Conservation (phyloP, 495 filamentous ascomycete genomes). For the Penicillium pulvis region DNA sequence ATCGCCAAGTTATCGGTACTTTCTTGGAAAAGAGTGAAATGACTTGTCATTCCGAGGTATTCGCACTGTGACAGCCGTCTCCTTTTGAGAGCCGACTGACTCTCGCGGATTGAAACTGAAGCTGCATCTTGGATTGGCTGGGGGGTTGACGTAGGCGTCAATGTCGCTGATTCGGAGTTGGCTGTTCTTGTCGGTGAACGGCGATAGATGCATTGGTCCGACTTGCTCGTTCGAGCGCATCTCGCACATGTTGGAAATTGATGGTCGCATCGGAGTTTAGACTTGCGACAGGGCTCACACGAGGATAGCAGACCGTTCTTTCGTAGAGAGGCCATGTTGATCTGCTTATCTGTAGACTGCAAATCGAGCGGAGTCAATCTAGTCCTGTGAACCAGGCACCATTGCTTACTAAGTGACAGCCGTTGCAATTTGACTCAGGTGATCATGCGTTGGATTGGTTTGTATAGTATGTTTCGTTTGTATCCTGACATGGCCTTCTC, state of each 20-base stretch:
- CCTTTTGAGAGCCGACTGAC: background rate
- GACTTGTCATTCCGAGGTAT: conserved; percentile 11
- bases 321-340: conserved; percentile 2
- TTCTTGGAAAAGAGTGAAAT: conserved; percentile 11
- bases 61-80: conserved; percentile 10
- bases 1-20: conserved; percentile 4
- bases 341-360: too few relatives aligned
- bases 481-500: too few relatives aligned
- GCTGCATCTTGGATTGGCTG: background rate
- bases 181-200: conserved; percentile 2
- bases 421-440: too few relatives aligned
- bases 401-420: too few relatives aligned
- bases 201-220: conserved; percentile 18
- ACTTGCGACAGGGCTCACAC: conserved; percentile 45
- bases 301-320: conserved; percentile 40
- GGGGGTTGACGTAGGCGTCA: background rate
- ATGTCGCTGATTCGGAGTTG: background rate
- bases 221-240: conserved; percentile 19
- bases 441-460: too few relatives aligned
- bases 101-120: background rate
- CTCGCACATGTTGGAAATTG: conserved; percentile 25
- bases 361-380: too few relatives aligned
- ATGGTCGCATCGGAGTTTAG: conserved; percentile 45
- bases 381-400: too few relatives aligned
- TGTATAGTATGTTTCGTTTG: too few relatives aligned